Evolutionary conservation across 2,329 filamentous ascomycete genomes (phyloP).

Genomic region (Dothideomycetes sp.): DNA sequence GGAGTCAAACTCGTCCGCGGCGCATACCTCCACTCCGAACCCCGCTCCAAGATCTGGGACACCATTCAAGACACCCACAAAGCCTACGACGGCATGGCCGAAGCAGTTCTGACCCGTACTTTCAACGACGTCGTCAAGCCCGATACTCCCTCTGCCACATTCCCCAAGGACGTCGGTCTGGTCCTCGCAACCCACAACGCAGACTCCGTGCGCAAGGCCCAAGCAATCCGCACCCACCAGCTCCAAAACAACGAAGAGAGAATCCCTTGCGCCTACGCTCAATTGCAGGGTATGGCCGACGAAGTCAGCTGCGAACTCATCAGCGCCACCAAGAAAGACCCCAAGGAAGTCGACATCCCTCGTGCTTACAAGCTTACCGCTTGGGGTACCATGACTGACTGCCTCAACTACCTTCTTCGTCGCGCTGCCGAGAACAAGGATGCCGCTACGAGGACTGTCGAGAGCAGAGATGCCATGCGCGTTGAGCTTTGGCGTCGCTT

Average conservation of each 20-base stretch:
- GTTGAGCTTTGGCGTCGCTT: conserved; percentile 38
- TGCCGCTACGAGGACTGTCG: conserved; percentile 46
- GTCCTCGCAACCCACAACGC: conserved; percentile 80
- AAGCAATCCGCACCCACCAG: conserved; percentile 41
- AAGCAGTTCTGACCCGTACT: conserved; percentile 54
- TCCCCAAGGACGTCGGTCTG: conserved; percentile 42
- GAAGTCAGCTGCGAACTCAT: conserved; percentile 61
- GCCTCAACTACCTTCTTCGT: conserved; percentile 63
- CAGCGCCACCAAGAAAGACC: conserved; percentile 32
- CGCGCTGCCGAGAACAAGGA: conserved; percentile 54
- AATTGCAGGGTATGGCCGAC: conserved; percentile 93
- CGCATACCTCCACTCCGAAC: conserved; percentile 46
- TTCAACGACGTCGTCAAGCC: conserved; percentile 49
- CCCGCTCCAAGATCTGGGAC: conserved; percentile 42
- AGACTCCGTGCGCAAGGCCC: conserved; percentile 52
- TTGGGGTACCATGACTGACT: conserved; percentile 57
- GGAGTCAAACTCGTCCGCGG: conserved; percentile 50
- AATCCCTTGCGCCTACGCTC: conserved; percentile 55
- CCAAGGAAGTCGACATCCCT: conserved; percentile 33
- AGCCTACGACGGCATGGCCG: conserved; percentile 63
- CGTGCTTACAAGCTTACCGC: conserved; percentile 48
- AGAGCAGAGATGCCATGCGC: conserved; percentile 43
- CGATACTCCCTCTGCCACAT: conserved; percentile 24
- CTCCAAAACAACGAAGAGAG: conserved; percentile 30
- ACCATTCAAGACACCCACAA: conserved; percentile 46